Base-by-base conservation (phyloP, 2,329 filamentous ascomycete genomes). In the Furcasterigmium sp. region DNA sequence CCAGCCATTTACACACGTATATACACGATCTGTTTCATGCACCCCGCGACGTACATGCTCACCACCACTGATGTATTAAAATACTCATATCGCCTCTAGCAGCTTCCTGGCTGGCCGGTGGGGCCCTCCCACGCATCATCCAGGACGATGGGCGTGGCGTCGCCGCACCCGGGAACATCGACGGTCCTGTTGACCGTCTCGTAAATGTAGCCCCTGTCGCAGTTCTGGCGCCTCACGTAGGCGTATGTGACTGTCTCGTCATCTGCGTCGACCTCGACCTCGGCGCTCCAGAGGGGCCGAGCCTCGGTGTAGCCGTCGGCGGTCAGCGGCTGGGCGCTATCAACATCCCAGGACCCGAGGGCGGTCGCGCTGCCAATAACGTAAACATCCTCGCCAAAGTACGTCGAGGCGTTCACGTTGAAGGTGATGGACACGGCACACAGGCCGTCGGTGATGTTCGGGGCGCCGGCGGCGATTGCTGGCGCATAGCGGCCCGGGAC, bases 371-470 rank as follows among this genome's bases (percentile, higher is more conserved):
- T 67, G 21, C 72, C 72, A 1, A 59, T 56, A 5, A 75, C 53
- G 42, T 69, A 69, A 19, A 76, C 48, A 21, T 70, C 73, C 55
- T 75, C 70, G 8, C 72, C 72, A 41, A 59, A 68, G 39, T 67
- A 65, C 1, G 72, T 76, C 1, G 60, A 62, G 2, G 67, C 70
- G 46, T 69, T 69, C 8, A 72, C 65, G 39, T 64, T 59, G 57
- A 76, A 75, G 4, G 60, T 60, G 6, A 75, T 62, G 10, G 60
- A 62, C 21, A 60, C 49, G 11, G 56, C 54, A 51, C 59, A 65
- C 8, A 53, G 48, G 21, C 41, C 51, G n/a, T 41, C 39, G 19
- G 53, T 60, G 23, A 61, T 48, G 45, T 59, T 51, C n/a, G 63
- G 60, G 13, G 62, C 62, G 9, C 63, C 62, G 8, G 62, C 62